A percentile compares a stretch with the other conserved stretches of the same genome.
Evolutionary conservation across 805 yeast genomes (phyloP).

Genomic region (Saccharomycopsis fodiens): DNA sequence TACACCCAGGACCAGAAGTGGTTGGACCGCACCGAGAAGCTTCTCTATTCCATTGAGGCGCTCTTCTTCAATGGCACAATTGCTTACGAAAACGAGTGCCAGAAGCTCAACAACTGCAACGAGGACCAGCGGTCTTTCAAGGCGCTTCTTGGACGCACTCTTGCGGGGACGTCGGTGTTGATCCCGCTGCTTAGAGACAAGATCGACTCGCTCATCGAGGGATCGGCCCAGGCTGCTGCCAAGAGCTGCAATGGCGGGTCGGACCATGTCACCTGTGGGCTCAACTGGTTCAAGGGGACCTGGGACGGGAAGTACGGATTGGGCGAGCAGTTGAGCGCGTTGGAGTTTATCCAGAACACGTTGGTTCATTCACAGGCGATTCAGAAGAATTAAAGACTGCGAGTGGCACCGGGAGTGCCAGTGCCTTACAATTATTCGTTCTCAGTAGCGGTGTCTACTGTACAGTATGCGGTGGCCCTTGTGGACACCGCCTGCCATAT

Average conservation of each 20-base stretch:
- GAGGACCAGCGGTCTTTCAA: slow-evolving; percentile 73
- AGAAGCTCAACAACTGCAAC: slow-evolving; percentile 44
- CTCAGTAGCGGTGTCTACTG: too few relatives aligned
- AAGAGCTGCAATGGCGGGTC: slow-evolving; percentile 63
- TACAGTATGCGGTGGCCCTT: too few relatives aligned
- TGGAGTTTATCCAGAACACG: slow-evolving; percentile 52
- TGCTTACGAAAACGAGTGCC: slow-evolving; percentile 60
- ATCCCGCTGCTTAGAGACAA: slow-evolving; percentile 41
- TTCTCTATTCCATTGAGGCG: slow-evolving; percentile 38
- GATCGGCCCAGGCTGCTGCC: slow-evolving; percentile 64
- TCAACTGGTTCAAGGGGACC: slow-evolving; percentile 48
- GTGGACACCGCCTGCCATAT: too few relatives aligned
- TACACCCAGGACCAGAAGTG: slow-evolving; percentile 44
- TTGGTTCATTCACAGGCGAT: slow-evolving; percentile 28
- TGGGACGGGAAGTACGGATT: slow-evolving; percentile 66
- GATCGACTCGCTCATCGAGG: slow-evolving; percentile 34
- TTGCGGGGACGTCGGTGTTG: slow-evolving; percentile 49
- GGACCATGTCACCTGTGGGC: slow-evolving; percentile 73
- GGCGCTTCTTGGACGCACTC: slow-evolving; percentile 57
- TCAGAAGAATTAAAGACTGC: background rate
- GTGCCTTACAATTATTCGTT: too few relatives aligned
- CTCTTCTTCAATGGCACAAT: slow-evolving; percentile 44
- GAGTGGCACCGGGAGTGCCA: too few relatives aligned
- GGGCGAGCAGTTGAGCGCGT: slow-evolving; percentile 74
- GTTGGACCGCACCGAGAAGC: slow-evolving; percentile 38